Evolutionary conservation across 805 yeast species (phyloP).

Genomic region (Kodamaea kakaduensis): DNA sequence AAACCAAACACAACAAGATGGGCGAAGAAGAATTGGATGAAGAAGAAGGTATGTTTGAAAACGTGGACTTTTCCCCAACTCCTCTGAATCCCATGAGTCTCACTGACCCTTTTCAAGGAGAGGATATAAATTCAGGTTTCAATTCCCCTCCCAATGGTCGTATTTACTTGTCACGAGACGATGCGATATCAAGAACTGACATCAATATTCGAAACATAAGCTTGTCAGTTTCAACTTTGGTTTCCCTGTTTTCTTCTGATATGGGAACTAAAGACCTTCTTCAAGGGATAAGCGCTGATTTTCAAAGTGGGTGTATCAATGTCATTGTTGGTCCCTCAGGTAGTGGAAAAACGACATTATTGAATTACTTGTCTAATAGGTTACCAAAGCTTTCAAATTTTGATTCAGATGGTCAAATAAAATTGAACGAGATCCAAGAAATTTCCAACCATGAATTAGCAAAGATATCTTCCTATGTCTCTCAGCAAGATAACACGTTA

Average conservation of each 20-base stretch:
- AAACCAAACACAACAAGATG: constrained; percentile 19
- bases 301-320: constrained; percentile 54
- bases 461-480: constrained; percentile 63
- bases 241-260: background rate
- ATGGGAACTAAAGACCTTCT: constrained; percentile 22
- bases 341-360: constrained; percentile 67
- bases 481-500: constrained; percentile 75
- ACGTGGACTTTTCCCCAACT: background rate
- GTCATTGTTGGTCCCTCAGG: constrained; percentile 84
- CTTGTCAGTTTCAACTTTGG: constrained; percentile 7
- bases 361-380: constrained; percentile 62
- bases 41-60: constrained; percentile 6
- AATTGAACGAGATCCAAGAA: constrained; percentile 24
- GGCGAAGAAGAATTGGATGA: constrained; percentile 16
- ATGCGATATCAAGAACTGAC: constrained; percentile 9
- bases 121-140: background rate
- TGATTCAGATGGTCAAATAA: constrained; percentile 22
- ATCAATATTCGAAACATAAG: constrained; percentile 6
- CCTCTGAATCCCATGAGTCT: background rate
- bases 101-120: constrained; percentile 1
- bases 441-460: constrained; percentile 24
- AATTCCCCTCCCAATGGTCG: background rate
- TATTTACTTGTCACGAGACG: background rate
- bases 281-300: constrained; percentile 45
- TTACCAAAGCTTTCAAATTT: constrained; percentile 25